These are phyloP conservation scores for Oxytropis ochrocephala DNA, from an alignment of 306 rosid genomes.

Conservation along the genomic window DNA sequence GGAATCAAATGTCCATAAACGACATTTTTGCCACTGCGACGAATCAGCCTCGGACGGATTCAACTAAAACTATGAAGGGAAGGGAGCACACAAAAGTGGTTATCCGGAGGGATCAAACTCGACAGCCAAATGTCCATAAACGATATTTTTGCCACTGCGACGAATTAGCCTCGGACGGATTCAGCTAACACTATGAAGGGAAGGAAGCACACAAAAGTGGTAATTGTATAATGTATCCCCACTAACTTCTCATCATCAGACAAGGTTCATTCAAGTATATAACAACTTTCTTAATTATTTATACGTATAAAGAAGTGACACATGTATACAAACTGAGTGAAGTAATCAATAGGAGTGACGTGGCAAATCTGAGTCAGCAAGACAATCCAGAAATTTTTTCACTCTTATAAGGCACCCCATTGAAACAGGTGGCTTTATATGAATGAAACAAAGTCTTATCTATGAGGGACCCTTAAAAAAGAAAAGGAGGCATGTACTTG, in stretches of 20 bases:
- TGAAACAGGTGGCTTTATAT: constrained; percentile 33
- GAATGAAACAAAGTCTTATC: constrained; percentile 30
- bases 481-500: constrained; percentile 19
- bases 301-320: not conserved
- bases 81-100: too few species aligned
- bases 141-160: too few species aligned
- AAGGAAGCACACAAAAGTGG: too few species aligned
- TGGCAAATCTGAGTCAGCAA: constrained; percentile 29
- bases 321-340: not conserved
- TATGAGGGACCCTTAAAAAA: constrained; percentile 23
- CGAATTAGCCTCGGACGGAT: too few species aligned
- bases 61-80: too few species aligned
- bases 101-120: too few species aligned
- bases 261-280: not conserved
- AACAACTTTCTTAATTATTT: not conserved
- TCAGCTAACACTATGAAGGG: too few species aligned
- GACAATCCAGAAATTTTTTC: constrained; percentile 5
- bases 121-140: too few species aligned
- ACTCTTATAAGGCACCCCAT: constrained; percentile 80
- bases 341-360: not conserved
- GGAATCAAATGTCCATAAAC: too few species aligned
- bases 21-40: too few species aligned
- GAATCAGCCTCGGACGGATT: too few species aligned
- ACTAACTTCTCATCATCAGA: not conserved
- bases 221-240: not conserved